Conservation (phyloP, 208 protist genomes). For the Leishmania guyanensis region DNA sequence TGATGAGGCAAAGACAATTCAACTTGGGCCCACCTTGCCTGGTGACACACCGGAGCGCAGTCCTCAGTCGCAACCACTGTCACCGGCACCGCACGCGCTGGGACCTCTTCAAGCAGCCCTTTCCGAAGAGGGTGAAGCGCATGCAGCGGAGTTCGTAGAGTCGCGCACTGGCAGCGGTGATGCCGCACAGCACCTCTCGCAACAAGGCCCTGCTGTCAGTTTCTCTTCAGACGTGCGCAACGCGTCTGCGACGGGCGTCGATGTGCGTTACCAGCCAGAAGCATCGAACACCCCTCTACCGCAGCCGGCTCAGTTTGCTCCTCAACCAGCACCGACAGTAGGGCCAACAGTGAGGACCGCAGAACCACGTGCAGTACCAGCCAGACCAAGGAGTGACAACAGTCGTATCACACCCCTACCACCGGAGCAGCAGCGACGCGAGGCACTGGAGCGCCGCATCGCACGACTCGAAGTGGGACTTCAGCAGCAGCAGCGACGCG, state of each 20-base stretch:
- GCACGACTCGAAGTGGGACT: not conserved
- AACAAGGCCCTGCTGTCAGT: not conserved
- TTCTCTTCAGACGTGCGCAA: too few relatives aligned
- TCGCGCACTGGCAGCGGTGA: not conserved
- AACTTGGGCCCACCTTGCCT: not conserved
- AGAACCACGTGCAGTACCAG: not conserved
- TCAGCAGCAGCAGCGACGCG: not conserved
- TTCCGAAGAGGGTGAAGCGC: not conserved
- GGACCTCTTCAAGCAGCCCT: not conserved
- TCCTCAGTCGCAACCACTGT: not conserved
- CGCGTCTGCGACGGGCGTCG: not conserved
- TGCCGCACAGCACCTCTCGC: not conserved
- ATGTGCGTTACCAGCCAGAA: not conserved
- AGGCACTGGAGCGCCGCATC: constrained; percentile 14
- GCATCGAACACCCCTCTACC: not conserved
- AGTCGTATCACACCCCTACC: not conserved
- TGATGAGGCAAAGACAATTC: not conserved
- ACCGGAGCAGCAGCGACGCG: constrained; percentile 5
- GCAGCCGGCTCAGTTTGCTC: not conserved
- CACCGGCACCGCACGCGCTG: not conserved
- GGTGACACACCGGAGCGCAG: not conserved
- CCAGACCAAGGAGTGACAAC: not conserved
- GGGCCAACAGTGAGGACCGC: not conserved
- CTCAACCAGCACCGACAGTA: not conserved
- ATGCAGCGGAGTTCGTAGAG: not conserved